Percentiles rank a stretch among this genome's conserved stretches.
phyloP scores from a whole-genome alignment of 2,329 filamentous ascomycete genomes.

The Paraphoma chrysanthemicola region DNA sequence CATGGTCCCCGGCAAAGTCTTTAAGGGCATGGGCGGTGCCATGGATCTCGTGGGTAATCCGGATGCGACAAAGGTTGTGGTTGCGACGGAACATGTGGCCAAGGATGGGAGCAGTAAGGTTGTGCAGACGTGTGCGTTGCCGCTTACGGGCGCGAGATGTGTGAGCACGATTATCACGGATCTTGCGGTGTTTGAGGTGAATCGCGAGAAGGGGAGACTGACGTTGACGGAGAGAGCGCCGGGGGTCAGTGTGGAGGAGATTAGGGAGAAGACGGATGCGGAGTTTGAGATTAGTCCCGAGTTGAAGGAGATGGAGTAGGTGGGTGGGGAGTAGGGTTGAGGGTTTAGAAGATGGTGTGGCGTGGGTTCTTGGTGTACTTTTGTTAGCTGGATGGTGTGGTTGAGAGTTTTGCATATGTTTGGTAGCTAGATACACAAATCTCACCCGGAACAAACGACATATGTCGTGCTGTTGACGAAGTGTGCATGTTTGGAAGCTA shows the following conservation, averaged over 20 bases:
- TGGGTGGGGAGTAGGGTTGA: too few species aligned
- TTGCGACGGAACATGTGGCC: slow-evolving; percentile 93
- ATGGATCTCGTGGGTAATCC: slow-evolving; percentile 93
- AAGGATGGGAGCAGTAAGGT: slow-evolving; percentile 94
- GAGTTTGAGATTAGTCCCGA: slow-evolving; percentile 79
- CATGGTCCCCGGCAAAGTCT: slow-evolving; percentile 84
- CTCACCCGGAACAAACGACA: too few species aligned
- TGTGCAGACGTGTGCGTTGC: slow-evolving; percentile 66
- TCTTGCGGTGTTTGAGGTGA: slow-evolving; percentile 66
- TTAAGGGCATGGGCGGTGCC: slow-evolving; percentile 90
- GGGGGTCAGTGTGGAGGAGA: slow-evolving; percentile 85
- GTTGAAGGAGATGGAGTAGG: slow-evolving; percentile 73
- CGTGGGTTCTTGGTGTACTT: too few species aligned
- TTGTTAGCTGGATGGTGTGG: too few species aligned
- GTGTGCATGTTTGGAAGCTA: too few species aligned
- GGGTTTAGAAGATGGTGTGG: too few species aligned
- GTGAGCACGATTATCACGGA: slow-evolving; percentile 51
- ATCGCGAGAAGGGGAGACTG: slow-evolving; percentile 67
- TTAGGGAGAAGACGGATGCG: slow-evolving; percentile 85
- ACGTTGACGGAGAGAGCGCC: slow-evolving; percentile 84
- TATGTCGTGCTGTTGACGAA: too few species aligned
- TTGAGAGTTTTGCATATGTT: too few species aligned
- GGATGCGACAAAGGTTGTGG: slow-evolving; percentile 81
- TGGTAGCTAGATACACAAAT: too few species aligned
- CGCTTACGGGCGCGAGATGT: slow-evolving; percentile 47